Percentiles rank a stretch among this genome's conserved stretches.
Evolutionary conservation across 805 yeast genomes (phyloP).

Genomic region (Starmerella sirachaensis): DNA sequence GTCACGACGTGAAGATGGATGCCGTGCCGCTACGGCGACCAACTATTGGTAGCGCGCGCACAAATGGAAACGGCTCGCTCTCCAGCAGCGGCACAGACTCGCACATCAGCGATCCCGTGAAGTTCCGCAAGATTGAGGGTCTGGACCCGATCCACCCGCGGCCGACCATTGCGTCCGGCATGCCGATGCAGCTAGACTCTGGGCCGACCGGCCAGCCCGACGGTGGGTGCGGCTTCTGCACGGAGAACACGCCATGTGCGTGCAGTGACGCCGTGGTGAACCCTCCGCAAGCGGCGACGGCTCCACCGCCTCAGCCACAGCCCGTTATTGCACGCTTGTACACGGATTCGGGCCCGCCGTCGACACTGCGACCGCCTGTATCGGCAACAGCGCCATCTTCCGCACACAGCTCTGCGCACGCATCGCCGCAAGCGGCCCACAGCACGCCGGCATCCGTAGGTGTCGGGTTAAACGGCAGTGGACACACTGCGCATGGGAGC

Average conservation of each 20-base stretch:
- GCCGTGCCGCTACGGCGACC: constrained; percentile 20
- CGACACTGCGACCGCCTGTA: too few species aligned
- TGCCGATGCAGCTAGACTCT: constrained; percentile 10
- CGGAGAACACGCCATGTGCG: constrained; percentile 79
- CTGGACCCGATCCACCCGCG: constrained; percentile 14
- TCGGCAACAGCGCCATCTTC: background rate
- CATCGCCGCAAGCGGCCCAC: background rate
- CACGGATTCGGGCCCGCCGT: too few species aligned
- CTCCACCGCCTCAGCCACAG: background rate
- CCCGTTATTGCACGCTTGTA: too few species aligned
- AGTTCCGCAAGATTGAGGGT: constrained; percentile 5
- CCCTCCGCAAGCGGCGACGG: constrained; percentile 11
- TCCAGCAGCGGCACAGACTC: background rate
- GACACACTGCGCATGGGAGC: too few species aligned
- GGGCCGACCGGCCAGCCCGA: too few species aligned
- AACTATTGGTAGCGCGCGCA: too few species aligned
- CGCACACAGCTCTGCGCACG: background rate
- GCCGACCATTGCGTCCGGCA: constrained; percentile 8
- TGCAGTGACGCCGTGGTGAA: constrained; percentile 53
- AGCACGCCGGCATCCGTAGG: too few species aligned
- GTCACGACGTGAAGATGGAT: constrained; percentile 8
- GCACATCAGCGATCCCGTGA: constrained; percentile 1
- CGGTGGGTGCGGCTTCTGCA: constrained; percentile 82
- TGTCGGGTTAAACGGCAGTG: too few species aligned
- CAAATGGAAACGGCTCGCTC: background rate